Percentiles rank a stretch among this genome's conserved stretches.
These are phyloP conservation scores for Xylaria scruposa DNA, from an alignment of 495 filamentous ascomycete species.

Conservation along the genomic window DNA sequence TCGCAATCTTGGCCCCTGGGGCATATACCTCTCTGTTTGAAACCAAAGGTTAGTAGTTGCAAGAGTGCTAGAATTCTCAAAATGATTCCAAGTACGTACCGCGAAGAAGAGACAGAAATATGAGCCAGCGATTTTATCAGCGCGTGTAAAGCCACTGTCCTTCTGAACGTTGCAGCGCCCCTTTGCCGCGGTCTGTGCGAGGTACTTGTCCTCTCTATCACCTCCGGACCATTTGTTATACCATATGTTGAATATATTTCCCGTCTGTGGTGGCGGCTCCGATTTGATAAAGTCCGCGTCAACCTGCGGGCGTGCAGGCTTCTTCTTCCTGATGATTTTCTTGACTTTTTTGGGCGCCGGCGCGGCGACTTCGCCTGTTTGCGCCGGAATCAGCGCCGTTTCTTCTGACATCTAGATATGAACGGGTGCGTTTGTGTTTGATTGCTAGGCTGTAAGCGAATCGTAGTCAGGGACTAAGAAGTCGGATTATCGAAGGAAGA, in stretches of 20 bases:
- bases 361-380: conserved; percentile 53
- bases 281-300: conserved; percentile 79
- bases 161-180: conserved; percentile 80
- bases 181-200: conserved; percentile 72
- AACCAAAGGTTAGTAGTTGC: not conserved
- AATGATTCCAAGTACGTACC: not conserved
- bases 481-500: not conserved
- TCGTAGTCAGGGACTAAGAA: not conserved
- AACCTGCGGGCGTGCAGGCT: conserved; percentile 75
- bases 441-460: not conserved
- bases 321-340: conserved; percentile 70
- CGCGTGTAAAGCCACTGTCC: conserved; percentile 88
- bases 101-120: conserved; percentile 97
- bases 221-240: conserved; percentile 96
- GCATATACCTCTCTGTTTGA: conserved; percentile 65
- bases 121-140: conserved; percentile 73
- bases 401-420: conserved; percentile 40
- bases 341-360: conserved; percentile 63
- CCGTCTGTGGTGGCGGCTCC: conserved; percentile 86
- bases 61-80: not conserved
- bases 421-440: not conserved
- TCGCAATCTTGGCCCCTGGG: conserved; percentile 90
- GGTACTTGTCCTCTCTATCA: conserved; percentile 90
- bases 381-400: conserved; percentile 36
- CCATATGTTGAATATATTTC: conserved; percentile 93